These are phyloP conservation scores for Euphrasia confusa DNA, from an alignment of 257 asterid species.

Conservation along the genomic window DNA sequence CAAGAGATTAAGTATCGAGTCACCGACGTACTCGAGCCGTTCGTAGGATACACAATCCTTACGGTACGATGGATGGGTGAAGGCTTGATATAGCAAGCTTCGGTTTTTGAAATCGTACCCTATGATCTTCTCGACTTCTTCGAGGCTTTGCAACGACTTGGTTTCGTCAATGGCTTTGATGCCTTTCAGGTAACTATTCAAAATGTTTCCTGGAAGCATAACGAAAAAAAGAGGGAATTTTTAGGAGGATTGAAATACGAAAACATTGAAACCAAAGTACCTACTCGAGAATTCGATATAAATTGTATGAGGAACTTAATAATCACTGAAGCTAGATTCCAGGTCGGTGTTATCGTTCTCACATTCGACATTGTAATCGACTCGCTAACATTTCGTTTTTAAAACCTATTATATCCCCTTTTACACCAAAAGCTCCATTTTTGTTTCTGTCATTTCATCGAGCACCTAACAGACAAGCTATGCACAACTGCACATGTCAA, in stretches of 20 bases:
- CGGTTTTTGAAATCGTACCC: conserved; percentile 58
- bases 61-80: conserved; percentile 60
- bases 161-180: conserved; percentile 24
- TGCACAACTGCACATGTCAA: neutral
- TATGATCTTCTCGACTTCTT: conserved; percentile 60
- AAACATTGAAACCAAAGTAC: no score
- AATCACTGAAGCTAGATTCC: no score
- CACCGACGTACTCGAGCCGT: conserved; percentile 76
- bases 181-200: conserved; percentile 39
- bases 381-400: no score
- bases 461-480: neutral
- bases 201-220: conserved; percentile 41
- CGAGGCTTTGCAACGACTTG: conserved; percentile 32
- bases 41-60: conserved; percentile 53
- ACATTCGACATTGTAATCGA: neutral
- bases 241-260: no score
- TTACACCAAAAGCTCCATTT: neutral
- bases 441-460: neutral
- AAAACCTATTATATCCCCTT: no score
- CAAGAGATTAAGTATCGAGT: conserved; percentile 63
- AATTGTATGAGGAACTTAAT: no score
- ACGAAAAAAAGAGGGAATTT: neutral
- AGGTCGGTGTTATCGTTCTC: neutral
- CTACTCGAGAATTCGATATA: no score
- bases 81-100: conserved; percentile 54